Conservation (phyloP, 202 grass and related monocot genomes). For the Carex arenaria region DNA sequence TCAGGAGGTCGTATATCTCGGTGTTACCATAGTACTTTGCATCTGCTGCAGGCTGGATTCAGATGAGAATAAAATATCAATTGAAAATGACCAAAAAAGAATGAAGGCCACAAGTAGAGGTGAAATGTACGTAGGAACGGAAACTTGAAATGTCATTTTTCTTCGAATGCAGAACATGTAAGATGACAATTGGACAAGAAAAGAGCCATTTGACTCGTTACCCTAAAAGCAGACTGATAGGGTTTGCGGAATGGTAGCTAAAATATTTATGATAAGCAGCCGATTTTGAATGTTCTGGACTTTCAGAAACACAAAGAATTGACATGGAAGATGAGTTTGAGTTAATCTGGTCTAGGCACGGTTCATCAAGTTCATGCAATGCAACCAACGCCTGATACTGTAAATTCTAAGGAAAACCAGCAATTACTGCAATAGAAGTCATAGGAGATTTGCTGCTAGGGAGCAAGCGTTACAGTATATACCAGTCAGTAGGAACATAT, state of each 20-base stretch:
- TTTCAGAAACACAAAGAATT: background rate
- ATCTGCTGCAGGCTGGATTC: slow-evolving; percentile 68
- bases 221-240: background rate
- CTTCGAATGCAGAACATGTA: background rate
- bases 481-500: background rate
- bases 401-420: background rate
- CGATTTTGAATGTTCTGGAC: background rate
- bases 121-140: background rate
- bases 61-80: slow-evolving; percentile 7
- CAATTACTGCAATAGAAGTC: background rate
- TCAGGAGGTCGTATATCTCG: slow-evolving; percentile 71
- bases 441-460: background rate
- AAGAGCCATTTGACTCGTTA: background rate
- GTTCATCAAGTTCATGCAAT: background rate
- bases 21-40: slow-evolving; percentile 75
- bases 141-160: background rate
- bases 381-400: background rate
- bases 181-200: background rate
- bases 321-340: background rate
- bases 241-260: background rate
- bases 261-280: background rate
- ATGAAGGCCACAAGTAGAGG: background rate
- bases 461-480: background rate
- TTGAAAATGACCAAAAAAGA: background rate
- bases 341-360: background rate